Percentiles rank a stretch among this genome's conserved stretches.
Conservation (phyloP, 495 filamentous ascomycete genomes). For the Neurospora sp. region DNA sequence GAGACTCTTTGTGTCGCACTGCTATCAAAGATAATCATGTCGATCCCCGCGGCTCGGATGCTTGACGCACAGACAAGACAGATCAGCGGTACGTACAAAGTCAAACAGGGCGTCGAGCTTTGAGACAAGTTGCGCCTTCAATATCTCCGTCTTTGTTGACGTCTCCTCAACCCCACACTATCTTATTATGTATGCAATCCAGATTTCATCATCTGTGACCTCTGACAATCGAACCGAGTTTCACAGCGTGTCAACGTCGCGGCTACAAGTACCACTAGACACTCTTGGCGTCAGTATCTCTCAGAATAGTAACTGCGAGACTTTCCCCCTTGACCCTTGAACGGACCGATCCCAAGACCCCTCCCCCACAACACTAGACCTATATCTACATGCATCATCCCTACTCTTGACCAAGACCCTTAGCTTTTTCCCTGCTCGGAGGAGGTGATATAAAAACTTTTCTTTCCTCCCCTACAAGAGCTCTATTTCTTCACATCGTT, state of each 20-base stretch:
- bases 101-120: background rate
- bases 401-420: background rate
- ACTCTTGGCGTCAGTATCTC: background rate
- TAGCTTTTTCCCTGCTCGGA: background rate
- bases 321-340: background rate
- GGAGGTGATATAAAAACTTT: background rate
- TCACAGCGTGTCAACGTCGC: background rate
- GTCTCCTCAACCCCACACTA: background rate
- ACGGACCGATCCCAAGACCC: background rate
- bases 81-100: background rate
- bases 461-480: background rate
- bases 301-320: background rate
- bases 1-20: background rate
- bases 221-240: background rate
- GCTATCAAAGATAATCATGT: background rate
- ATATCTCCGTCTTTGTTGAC: background rate
- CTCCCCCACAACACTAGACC: background rate
- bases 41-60: background rate
- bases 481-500: background rate
- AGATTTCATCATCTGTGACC: background rate
- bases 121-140: background rate
- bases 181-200: background rate
- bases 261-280: background rate
- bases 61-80: background rate
- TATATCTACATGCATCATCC: background rate